These are phyloP conservation scores for Dryas integrifolia DNA, from an alignment of 331 rosid genomes.

Conservation along the genomic window DNA sequence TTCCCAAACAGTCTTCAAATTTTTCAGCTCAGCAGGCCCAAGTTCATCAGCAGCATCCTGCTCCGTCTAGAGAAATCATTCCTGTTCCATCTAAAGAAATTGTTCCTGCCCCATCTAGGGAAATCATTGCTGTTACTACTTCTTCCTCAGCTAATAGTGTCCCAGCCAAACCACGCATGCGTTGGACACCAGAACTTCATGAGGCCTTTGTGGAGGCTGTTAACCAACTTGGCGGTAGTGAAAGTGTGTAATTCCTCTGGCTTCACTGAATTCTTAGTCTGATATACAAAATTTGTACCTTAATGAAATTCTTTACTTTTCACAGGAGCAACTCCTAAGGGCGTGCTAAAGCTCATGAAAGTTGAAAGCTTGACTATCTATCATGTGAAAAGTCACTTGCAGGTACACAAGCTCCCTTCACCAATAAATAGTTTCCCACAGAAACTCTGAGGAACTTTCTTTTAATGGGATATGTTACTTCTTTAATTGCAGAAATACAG, in stretches of 20 bases:
- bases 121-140: slow-evolving; percentile 40
- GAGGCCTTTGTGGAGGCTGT: slow-evolving; percentile 99
- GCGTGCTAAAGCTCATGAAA: slow-evolving; percentile 93
- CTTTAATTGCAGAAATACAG: slow-evolving; percentile 88
- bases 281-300: slow-evolving; percentile 29
- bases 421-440: slow-evolving; percentile 24
- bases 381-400: slow-evolving; percentile 99
- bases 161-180: slow-evolving; percentile 85
- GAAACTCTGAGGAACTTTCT: slow-evolving; percentile 10
- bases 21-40: slow-evolving; percentile 53
- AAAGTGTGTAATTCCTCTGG: slow-evolving; percentile 58
- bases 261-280: slow-evolving; percentile 17
- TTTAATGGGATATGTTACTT: slow-evolving; percentile 26
- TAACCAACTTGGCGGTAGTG: slow-evolving; percentile 94
- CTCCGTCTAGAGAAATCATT: slow-evolving; percentile 51
- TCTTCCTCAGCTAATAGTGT: slow-evolving; percentile 60
- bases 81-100: slow-evolving; percentile 52
- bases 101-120: slow-evolving; percentile 38
- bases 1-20: slow-evolving; percentile 49
- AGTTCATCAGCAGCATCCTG: slow-evolving; percentile 51
- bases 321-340: slow-evolving; percentile 98
- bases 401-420: slow-evolving; percentile 43
- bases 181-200: slow-evolving; percentile 99
- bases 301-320: slow-evolving; percentile 7
- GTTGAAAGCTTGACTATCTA: slow-evolving; percentile 92